Base-by-base conservation (phyloP, 305 asterid species). In the Petunia hybrid region DNA sequence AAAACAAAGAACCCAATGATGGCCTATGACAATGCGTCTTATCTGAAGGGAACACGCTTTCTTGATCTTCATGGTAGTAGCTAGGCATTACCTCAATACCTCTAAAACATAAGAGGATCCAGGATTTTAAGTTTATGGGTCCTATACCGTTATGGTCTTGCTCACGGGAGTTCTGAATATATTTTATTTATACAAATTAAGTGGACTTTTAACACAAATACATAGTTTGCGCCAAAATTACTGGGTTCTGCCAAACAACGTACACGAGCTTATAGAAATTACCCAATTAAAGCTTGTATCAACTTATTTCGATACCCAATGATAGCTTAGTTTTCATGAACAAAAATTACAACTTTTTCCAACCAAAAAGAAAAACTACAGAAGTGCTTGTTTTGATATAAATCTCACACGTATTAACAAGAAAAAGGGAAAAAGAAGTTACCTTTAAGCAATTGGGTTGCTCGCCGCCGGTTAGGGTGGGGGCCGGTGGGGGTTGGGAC, bases 361-460 rank as follows among this genome's bases (percentile, higher is more conserved):
- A 39, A 66, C 73, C 12, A 66, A 66, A 66, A 14, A 14, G 3
- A 66, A 66, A 66, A 14, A 14, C 13, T 65, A 39, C 71, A 39
- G 14, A 2, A 16, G 38, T 40, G 74, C 74, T n/a, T 40, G 41
- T 66, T 66, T 66, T n/a, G 53, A n/a, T 5, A 12, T 48, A 48
- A 8, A 48, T 48, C 55, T 48, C 55, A 48, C 55, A 8, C 55
- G 75, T 67, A 67, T 67, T 4, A 67, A 67, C 1, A 40, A 6
- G 10, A 40, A 40, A 40, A 41, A 46, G 53, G 4, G 51, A 41
- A 67, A 67, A 42, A 14, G 16, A 42, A 14, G 16, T 42, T 42
- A 67, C 75, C 75, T 42, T n/a, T 38, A n/a, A 42, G 39, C 55
- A 67, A 67, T 42, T 42, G 55, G 55, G 55, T 67, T 16, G 39